Evolutionary conservation across 257 asterid genomes (phyloP), one percentile per base, ranked within the genome.

Genomic region (Solanum pinnatisectum): DNA sequence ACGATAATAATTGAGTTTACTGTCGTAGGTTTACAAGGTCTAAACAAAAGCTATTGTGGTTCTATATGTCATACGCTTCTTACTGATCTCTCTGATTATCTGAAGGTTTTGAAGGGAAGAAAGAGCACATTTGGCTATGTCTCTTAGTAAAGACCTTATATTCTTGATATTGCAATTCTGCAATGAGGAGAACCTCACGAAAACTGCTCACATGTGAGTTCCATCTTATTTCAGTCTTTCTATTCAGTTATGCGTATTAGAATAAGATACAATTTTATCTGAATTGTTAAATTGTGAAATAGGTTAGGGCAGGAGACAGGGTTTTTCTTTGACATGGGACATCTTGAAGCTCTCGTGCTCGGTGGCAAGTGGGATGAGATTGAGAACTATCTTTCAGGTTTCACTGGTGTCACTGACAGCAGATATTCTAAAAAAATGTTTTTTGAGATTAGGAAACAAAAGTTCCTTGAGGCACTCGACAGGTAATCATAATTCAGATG

Each of bases 251-350:
- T 18, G 22, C 84, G 4, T 42, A 42, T 30, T 8, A 78, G 84
- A 40, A 42, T 78, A 78, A 78, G 35, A 40, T 32, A 42, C 22
- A 13, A 25, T 78, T 78, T 84, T 33, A 23, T 13, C 72, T 23
- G 23, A n/a, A 27, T 59, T 70, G 70, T 10, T 60, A 32, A 18
- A 68, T 83, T 88, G 71, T 79, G 30, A 20, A 14, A 83, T 84
- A 96, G 98, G 94, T 95, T 96, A 83, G 95, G 94, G 94, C 94
- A 91, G 90, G 98, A 96, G 92, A 88, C 96, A 0, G 94, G 94
- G 23, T 88, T 89, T 89, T 96, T 91, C 93, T 95, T 95, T 65
- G 93, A 96, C 90, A 84, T 92, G 93, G 87, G 88, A 4, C 91
- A 93, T 88, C 92, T 96, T 18, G 95, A 94, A 86, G 94, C 91